phyloP scores from a whole-genome alignment of 2,329 filamentous ascomycete species.

The Mycogone perniciosa region DNA sequence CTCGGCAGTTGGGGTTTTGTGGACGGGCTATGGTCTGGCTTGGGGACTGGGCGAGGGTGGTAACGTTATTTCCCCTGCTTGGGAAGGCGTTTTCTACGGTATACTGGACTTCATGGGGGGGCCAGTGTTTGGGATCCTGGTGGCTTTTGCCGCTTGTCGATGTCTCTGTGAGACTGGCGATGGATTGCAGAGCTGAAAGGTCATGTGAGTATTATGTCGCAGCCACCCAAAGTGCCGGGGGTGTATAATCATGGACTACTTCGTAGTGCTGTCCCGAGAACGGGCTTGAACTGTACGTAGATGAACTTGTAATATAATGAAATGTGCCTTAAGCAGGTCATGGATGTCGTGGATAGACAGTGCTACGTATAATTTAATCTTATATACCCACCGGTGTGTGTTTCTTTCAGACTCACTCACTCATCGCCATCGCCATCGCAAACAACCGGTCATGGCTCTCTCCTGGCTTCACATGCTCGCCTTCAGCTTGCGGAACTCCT shows the following conservation, averaged over 20 bases:
- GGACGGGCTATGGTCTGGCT: constrained; percentile 52
- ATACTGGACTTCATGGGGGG: constrained; percentile 60
- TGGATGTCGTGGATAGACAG: too few species aligned
- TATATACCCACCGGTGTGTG: background rate
- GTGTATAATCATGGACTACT: too few species aligned
- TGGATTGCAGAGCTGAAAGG: background rate
- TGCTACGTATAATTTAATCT: too few species aligned
- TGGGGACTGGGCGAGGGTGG: constrained; percentile 48
- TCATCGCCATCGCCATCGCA: background rate
- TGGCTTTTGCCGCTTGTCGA: background rate
- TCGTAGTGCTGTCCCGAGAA: too few species aligned
- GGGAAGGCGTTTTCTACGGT: constrained; percentile 63
- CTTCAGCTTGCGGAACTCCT: background rate
- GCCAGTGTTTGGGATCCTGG: constrained; percentile 52
- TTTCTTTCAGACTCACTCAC: background rate
- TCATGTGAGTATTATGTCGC: background rate
- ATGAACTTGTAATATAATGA: too few species aligned
- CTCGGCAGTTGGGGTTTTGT: constrained; percentile 27
- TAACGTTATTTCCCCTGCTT: constrained; percentile 52
- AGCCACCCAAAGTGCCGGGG: background rate
- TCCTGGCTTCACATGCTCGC: background rate
- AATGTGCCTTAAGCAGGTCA: too few species aligned
- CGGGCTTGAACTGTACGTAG: too few species aligned
- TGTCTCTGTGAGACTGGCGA: background rate
- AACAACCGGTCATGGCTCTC: background rate